Evolutionary conservation across 148 eudicot species (phyloP), one percentile per base, ranked within the genome.

Genomic region (Silene uniflora): DNA sequence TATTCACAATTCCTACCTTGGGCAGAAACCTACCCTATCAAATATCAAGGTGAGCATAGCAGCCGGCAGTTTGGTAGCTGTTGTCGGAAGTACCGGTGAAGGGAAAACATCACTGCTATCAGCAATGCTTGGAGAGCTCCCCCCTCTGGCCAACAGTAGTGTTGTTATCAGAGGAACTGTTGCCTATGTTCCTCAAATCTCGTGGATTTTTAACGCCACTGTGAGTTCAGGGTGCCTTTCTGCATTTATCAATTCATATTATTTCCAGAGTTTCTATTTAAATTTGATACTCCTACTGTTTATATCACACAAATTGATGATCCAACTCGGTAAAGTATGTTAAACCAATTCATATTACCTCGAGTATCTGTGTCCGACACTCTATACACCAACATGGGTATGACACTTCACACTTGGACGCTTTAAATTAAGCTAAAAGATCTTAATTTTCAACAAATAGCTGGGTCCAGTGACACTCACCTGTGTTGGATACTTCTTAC

Each of bases 91-190:
- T 76, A 93, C 98, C 32, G 98, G 98, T 75, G 98, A 93, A 85
- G 98, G 98, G 70, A 93, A 93, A 77, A 91, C 98, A 74, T 93
- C 98, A 35, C 86, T 93, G 72, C 80, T 93, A 66, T 91, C 98
- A 27, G 97, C 98, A 81, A 93, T 93, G 98, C 98, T 93, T 42
- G 97, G 97, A 71, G 98, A 93, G 84, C 85, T 91, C 71, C 95
- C 98, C 74, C 69, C 93, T 27, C 67, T 81, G 54, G 83, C 83
- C 67, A 60, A 88, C 24, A 89, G 85, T 80, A 77, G 67, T 75
- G 91, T 87, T 55, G 77, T 85, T 73, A 76, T 93, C 17, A 88
- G 97, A 90, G 98, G 98, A 83, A 79, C 83, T 54, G 97, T 85
- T 58, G 91, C 98, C 22, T 93, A 88, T 83, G 95, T 91, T 46